A percentile compares a stretch with the other conserved stretches of the same genome.
These are phyloP conservation scores for Vicia sativa DNA, from an alignment of 306 rosid genomes.

Conservation along the genomic window DNA sequence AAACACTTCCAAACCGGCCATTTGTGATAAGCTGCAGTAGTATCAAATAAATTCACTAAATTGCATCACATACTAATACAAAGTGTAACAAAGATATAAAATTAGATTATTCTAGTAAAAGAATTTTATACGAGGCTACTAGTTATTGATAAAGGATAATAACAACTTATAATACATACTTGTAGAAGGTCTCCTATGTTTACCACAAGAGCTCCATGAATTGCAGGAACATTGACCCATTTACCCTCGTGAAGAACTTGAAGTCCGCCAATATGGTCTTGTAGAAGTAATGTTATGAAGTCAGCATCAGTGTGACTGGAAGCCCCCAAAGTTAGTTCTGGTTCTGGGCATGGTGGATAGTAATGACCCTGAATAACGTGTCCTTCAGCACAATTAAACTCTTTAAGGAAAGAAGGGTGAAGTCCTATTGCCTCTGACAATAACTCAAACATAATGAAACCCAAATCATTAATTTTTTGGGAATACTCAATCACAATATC, in stretches of 20 bases:
- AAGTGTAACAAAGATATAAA: no score
- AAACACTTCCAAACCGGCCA: background rate
- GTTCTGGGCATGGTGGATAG: constrained; percentile 44
- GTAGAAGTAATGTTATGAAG: background rate
- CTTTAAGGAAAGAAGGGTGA: background rate
- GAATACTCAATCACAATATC: constrained; percentile 46
- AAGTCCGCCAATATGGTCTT: background rate
- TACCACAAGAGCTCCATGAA: background rate
- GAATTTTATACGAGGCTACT: no score
- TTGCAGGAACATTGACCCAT: background rate
- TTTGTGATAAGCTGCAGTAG: background rate
- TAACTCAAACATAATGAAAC: background rate
- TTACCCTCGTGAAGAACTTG: background rate
- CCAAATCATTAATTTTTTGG: constrained; percentile 26
- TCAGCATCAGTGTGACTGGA: constrained; percentile 16
- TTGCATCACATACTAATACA: no score
- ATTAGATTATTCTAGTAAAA: no score
- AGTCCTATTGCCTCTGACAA: background rate
- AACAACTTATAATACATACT: background rate
- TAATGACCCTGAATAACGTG: constrained; percentile 13
- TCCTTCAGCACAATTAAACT: background rate
- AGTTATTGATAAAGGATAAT: no score
- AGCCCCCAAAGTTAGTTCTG: constrained; percentile 37
- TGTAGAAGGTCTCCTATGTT: no score
- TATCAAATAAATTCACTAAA: background rate